A percentile compares a stretch with the other conserved stretches of the same genome.
These are phyloP conservation scores for Botrytis elliptica DNA, from an alignment of 2,329 filamentous ascomycete genomes.

Conservation along the genomic window DNA sequence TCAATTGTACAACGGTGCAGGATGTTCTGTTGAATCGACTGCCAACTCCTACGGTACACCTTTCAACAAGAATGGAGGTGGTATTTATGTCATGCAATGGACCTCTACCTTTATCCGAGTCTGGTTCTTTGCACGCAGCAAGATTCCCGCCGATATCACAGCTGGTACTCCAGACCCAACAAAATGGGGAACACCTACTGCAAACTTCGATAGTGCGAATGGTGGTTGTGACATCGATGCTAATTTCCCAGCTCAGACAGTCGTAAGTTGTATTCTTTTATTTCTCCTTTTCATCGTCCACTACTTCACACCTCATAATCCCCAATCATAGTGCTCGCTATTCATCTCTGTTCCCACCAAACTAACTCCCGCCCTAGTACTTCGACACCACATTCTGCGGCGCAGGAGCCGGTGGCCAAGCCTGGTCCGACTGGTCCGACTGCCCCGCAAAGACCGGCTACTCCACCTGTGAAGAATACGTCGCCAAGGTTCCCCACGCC, in stretches of 20 bases:
- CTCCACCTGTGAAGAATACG: constrained; percentile 71
- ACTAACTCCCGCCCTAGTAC: constrained; percentile 23
- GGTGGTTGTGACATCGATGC: constrained; percentile 65
- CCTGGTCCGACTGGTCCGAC: constrained; percentile 43
- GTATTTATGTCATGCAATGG: constrained; percentile 61
- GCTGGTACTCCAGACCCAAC: constrained; percentile 59
- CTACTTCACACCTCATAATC: neutral
- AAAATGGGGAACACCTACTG: constrained; percentile 66
- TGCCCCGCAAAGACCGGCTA: constrained; percentile 58
- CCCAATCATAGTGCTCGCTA: too few species aligned
- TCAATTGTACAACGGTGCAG: constrained; percentile 42
- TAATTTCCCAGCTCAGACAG: constrained; percentile 69
- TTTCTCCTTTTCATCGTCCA: neutral
- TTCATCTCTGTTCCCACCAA: too few species aligned
- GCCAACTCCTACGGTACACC: constrained; percentile 39
- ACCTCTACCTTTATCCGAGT: constrained; percentile 47
- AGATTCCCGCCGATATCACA: constrained; percentile 68
- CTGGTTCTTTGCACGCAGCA: constrained; percentile 60
- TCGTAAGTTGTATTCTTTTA: constrained; percentile 49
- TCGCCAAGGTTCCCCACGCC: constrained; percentile 65
- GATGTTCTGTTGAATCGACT: constrained; percentile 41
- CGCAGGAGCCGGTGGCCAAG: constrained; percentile 70
- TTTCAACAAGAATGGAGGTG: constrained; percentile 39
- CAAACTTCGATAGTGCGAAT: constrained; percentile 52
- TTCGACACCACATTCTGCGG: constrained; percentile 86